phyloP scores from a whole-genome alignment of 371 early-diverging fungal species.

The Apophysomyces elegans region DNA sequence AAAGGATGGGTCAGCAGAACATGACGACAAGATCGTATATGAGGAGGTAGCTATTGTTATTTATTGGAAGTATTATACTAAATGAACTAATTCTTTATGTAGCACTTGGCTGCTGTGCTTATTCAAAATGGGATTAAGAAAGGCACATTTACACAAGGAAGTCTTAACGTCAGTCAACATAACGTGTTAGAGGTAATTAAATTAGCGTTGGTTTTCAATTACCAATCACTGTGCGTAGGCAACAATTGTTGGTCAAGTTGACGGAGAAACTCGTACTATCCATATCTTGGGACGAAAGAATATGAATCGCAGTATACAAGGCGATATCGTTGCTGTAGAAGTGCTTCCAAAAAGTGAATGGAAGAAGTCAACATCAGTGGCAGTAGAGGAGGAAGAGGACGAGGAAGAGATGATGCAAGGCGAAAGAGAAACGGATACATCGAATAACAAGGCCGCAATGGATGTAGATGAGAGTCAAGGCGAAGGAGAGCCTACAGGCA shows the following conservation, averaged over 20 bases:
- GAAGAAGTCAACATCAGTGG: conserved; percentile 73
- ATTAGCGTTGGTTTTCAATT: background rate
- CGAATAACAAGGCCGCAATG: conserved; percentile 27
- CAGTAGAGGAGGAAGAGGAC: conserved; percentile 71
- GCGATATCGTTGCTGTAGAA: conserved; percentile 88
- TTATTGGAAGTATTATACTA: background rate
- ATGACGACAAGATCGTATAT: conserved; percentile 57
- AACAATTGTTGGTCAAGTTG: conserved; percentile 73
- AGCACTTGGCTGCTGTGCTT: conserved; percentile 75
- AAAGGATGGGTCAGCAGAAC: conserved; percentile 37
- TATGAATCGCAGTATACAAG: conserved; percentile 92
- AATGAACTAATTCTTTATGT: background rate
- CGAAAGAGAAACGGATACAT: conserved; percentile 39
- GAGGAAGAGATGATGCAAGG: conserved; percentile 51
- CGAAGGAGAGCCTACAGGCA: conserved; percentile 74
- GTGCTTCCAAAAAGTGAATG: conserved; percentile 87
- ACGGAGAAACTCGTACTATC: conserved; percentile 75
- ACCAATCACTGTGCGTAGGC: conserved; percentile 49
- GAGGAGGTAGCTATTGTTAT: conserved; percentile 50
- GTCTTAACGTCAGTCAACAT: conserved; percentile 79
- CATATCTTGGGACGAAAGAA: conserved; percentile 81
- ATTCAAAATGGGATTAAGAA: conserved; percentile 87
- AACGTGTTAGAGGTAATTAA: conserved; percentile 78
- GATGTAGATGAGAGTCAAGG: conserved; percentile 20
- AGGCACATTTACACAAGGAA: conserved; percentile 81